A percentile compares a stretch with the other conserved stretches of the same genome.
phyloP scores from a whole-genome alignment of 768 basidiomycete species.

The Lactarius sp. region DNA sequence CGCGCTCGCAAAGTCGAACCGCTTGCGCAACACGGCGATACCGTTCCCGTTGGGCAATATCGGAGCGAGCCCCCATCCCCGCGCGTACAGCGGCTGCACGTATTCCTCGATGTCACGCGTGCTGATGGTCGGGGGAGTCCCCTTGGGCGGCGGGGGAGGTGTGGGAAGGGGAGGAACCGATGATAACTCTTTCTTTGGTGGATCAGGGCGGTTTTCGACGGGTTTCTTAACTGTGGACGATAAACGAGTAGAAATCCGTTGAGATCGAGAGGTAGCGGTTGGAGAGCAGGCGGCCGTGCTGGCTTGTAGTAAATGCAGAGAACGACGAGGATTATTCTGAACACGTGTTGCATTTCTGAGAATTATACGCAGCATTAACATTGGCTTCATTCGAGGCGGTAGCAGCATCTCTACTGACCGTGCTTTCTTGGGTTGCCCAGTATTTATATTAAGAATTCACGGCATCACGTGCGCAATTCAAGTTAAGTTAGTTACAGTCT shows the following conservation, averaged over 20 bases:
- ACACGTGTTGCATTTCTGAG: conserved; percentile 7
- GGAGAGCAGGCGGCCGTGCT: neutral
- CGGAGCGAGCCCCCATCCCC: conserved; percentile 17
- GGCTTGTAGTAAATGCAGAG: neutral
- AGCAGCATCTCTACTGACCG: neutral
- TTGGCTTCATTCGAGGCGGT: neutral
- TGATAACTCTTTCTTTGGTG: neutral
- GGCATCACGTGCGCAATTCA: neutral
- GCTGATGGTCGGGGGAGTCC: conserved; percentile 1
- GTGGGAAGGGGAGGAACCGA: conserved; percentile 8
- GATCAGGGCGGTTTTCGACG: neutral
- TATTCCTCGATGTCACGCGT: conserved; percentile 15
- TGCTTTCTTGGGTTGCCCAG: too few species aligned
- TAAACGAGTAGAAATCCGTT: neutral
- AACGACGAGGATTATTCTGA: neutral
- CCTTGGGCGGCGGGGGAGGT: neutral
- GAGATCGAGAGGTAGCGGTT: neutral
- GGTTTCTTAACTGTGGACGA: neutral
- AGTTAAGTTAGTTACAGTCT: neutral
- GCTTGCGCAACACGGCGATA: conserved; percentile 19
- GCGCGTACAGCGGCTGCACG: conserved; percentile 14
- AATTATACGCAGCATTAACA: neutral
- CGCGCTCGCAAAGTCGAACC: conserved; percentile 9
- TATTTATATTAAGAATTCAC: too few species aligned
- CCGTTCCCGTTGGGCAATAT: conserved; percentile 17